Evolutionary conservation across 352 stramenopile genomes (phyloP), one percentile per base, ranked within the genome.

Genomic region (Phytophthora tentaculata): DNA sequence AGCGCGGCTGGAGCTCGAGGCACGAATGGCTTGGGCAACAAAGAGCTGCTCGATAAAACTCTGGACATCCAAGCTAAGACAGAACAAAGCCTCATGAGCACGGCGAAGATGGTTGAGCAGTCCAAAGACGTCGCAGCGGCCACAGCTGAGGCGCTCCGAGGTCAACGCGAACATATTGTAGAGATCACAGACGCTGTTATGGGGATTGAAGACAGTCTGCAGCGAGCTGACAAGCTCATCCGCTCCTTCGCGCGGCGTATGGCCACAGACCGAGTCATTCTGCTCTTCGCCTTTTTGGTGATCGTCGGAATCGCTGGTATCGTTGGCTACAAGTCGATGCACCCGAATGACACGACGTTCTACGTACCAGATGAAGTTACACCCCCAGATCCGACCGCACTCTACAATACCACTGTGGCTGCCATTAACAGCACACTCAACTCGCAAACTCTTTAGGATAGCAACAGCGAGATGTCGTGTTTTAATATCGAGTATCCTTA

Each of bases 91-190:
- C 80, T 96, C 37, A 84, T 91, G 70, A 94, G 80, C 60, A 94
- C 86, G 45, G 84, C 91, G 28, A 92, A 92, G 45, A 94, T 95
- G 88, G 77, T 96, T n/a, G 84, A 92, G 51, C 69, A 83, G 64
- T 94, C 86, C 23, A 95, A 95, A 64, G 86, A 91, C 64, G 81
- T 94, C 16, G 86, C 85, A 4, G 80, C 88, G 28, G 86, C 86
- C 6, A 95, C 88, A 14, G 88, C 83, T n/a, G 83, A 94, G 62
- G 76, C 81, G 61, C 71, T 96, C 23, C 86, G 85, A 7, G 73
- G 91, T 54, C 88, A 96, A 74, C 86, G 88, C 5, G 79, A 96
- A 22, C 88, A 96, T 67, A 90, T 96, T 59, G 86, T 95, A n/a
- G 74, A 79, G 53, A 94, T 96, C 70, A 96, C 88, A 23, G 88